phyloP scores from a whole-genome alignment of 192 early-diverging fungal genomes.

The Haplosporangium gracile region DNA sequence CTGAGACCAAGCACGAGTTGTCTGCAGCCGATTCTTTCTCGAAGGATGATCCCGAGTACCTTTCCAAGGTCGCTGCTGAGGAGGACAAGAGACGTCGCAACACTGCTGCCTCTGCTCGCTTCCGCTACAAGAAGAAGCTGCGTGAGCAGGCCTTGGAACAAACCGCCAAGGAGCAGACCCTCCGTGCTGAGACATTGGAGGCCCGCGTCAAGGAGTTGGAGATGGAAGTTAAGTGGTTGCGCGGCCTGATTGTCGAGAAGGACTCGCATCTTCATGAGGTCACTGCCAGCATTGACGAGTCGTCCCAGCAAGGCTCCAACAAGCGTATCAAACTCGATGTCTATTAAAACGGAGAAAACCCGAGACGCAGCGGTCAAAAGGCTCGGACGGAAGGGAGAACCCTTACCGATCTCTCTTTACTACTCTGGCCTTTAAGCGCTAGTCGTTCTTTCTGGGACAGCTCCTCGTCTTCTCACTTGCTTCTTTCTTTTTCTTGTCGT shows the following conservation, averaged over 20 bases:
- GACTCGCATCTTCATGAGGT: constrained; percentile 62
- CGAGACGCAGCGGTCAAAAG: not conserved
- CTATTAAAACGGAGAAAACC: constrained; percentile 26
- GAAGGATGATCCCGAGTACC: constrained; percentile 48
- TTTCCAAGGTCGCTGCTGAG: constrained; percentile 63
- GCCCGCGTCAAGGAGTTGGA: constrained; percentile 87
- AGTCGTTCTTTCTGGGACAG: not conserved
- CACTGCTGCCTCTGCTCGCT: constrained; percentile 95
- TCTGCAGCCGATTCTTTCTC: constrained; percentile 32
- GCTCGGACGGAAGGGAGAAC: not conserved
- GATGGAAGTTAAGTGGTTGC: constrained; percentile 93
- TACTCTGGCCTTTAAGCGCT: not conserved
- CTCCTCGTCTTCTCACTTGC: not conserved
- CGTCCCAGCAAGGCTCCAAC: constrained; percentile 16
- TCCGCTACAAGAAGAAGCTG: constrained; percentile 96
- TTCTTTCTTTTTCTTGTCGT: not conserved
- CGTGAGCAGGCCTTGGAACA: constrained; percentile 90
- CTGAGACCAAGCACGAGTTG: constrained; percentile 7
- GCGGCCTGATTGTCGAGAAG: constrained; percentile 87
- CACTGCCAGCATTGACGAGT: constrained; percentile 37
- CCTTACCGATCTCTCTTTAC: not conserved
- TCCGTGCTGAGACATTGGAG: constrained; percentile 81
- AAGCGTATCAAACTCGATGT: constrained; percentile 57
- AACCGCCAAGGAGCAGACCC: constrained; percentile 83
- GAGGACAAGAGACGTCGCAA: constrained; percentile 96